Evolutionary conservation across 208 protist species (phyloP).

Genomic region (Tritrichomonas musculus): DNA sequence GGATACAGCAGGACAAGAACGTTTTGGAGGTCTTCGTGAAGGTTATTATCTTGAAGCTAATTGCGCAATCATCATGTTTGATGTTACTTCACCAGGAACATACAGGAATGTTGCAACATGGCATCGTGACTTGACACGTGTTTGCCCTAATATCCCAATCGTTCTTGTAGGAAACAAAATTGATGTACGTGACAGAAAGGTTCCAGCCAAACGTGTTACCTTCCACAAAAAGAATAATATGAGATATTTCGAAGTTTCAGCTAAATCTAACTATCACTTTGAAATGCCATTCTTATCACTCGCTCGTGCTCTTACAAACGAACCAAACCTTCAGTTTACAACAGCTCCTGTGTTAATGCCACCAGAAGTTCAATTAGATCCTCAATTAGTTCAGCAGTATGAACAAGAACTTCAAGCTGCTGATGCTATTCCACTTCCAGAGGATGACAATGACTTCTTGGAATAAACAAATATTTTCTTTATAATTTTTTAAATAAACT

Average conservation of each 20-base stretch:
- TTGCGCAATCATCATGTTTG: slow-evolving; percentile 99
- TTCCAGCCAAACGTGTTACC: slow-evolving; percentile 97
- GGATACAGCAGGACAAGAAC: slow-evolving; percentile 94
- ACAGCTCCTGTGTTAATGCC: slow-evolving; percentile 62
- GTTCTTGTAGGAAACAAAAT: slow-evolving; percentile 99
- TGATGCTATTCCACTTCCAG: slow-evolving; percentile 72
- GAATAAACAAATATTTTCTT: not conserved
- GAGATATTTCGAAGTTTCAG: slow-evolving; percentile 98
- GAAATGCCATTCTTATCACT: slow-evolving; percentile 99
- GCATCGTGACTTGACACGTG: slow-evolving; percentile 89
- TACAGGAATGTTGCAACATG: slow-evolving; percentile 99
- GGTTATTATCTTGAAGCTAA: slow-evolving; percentile 98
- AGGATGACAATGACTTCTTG: slow-evolving; percentile 63
- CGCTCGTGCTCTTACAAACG: slow-evolving; percentile 77
- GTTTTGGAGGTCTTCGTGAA: slow-evolving; percentile 96
- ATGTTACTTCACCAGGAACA: slow-evolving; percentile 97
- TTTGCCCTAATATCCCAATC: slow-evolving; percentile 99
- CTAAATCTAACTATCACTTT: slow-evolving; percentile 99
- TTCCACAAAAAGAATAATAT: slow-evolving; percentile 98
- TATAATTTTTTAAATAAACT: too few species aligned
- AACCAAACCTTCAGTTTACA: slow-evolving; percentile 79
- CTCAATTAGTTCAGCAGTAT: slow-evolving; percentile 57
- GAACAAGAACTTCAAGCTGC: slow-evolving; percentile 71
- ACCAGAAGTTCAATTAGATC: slow-evolving; percentile 59
- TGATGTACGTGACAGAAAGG: slow-evolving; percentile 96